These are phyloP conservation scores for Cymodocea nodosa DNA, from an alignment of 116 monocot species.

Conservation along the genomic window DNA sequence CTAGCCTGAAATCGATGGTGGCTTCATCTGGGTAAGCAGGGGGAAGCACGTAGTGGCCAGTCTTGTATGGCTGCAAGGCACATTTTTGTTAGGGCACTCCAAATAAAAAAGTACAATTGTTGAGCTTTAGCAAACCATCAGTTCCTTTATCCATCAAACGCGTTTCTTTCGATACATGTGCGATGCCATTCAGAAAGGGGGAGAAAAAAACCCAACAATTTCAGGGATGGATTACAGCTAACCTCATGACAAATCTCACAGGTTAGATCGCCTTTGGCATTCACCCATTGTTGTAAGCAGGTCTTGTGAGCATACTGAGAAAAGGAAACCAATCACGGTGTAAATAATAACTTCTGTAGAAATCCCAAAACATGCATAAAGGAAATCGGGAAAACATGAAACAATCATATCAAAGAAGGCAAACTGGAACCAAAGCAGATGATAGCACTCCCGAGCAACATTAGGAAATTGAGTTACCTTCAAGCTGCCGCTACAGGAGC, in stretches of 20 bases:
- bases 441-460: too few relatives aligned
- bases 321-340: neutral
- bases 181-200: too few relatives aligned
- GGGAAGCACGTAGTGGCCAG: conserved; percentile 75
- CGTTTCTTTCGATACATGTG: too few relatives aligned
- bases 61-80: conserved; percentile 51
- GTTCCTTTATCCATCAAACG: too few relatives aligned
- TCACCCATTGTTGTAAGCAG: conserved; percentile 93
- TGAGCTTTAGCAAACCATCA: neutral
- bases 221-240: conserved; percentile 4
- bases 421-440: too few relatives aligned
- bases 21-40: conserved; percentile 53
- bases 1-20: conserved; percentile 72
- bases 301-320: conserved; percentile 82
- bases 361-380: neutral
- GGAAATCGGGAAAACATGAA: too few relatives aligned
- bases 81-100: neutral
- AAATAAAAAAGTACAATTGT: neutral
- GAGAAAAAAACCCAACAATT: too few relatives aligned
- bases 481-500: conserved; percentile 86
- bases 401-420: too few relatives aligned
- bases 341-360: neutral
- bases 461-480: conserved; percentile 31
- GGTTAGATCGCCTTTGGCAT: conserved; percentile 87
- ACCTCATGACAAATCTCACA: conserved; percentile 99